A percentile compares a stretch with the other conserved stretches of the same genome.
Conservation (phyloP, 495 filamentous ascomycete genomes). For the Viridothelium virens region DNA sequence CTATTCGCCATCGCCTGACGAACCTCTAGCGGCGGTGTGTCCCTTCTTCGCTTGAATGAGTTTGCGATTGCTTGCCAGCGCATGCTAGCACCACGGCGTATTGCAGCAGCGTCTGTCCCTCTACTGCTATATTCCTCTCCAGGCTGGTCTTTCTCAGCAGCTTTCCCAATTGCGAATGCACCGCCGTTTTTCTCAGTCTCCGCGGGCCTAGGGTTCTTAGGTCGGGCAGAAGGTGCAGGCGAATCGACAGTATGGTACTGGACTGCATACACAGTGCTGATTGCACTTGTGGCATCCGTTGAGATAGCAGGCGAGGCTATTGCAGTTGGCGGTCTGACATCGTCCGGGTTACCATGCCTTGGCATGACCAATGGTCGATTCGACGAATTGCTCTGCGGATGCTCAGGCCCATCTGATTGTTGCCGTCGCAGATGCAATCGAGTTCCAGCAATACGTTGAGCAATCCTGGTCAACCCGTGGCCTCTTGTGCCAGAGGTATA, state of each 20-base stretch:
- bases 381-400: background rate
- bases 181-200: slow-evolving; percentile 30
- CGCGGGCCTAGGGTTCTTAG: slow-evolving; percentile 42
- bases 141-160: slow-evolving; percentile 30
- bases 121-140: slow-evolving; percentile 23
- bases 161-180: background rate
- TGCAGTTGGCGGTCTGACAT: slow-evolving; percentile 46
- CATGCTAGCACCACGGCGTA: background rate
- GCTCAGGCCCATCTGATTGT: background rate
- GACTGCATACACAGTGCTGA: slow-evolving; percentile 79
- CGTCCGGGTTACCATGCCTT: background rate
- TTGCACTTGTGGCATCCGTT: slow-evolving; percentile 66
- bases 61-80: slow-evolving; percentile 46
- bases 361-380: background rate
- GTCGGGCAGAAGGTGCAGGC: background rate
- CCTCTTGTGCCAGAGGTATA: slow-evolving; percentile 20
- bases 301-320: slow-evolving; percentile 65
- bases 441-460: slow-evolving; percentile 14
- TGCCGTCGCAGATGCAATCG: background rate
- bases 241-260: slow-evolving; percentile 64
- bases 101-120: background rate
- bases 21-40: slow-evolving; percentile 49
- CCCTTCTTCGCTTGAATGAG: slow-evolving; percentile 47
- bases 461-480: slow-evolving; percentile 19
- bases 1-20: slow-evolving; percentile 33